Evolutionary conservation across 31 red algal species (phyloP), one percentile per base, ranked within the genome.

Genomic region (Asparagopsis taxiformis): DNA sequence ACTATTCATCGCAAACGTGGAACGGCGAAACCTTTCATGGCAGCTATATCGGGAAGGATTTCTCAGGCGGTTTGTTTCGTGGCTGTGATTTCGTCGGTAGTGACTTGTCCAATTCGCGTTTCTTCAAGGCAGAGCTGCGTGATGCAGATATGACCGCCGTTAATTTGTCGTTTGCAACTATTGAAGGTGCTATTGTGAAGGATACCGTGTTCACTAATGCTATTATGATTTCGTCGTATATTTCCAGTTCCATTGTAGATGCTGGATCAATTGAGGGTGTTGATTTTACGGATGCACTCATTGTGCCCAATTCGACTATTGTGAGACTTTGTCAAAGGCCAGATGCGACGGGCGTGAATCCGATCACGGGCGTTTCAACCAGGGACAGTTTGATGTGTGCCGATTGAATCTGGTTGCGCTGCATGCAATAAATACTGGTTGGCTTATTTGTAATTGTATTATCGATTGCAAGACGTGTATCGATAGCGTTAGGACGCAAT

Each of bases 371-470:
- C 3, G 80, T 75, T 25, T 52, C 74, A 37, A 96, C 93, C 26
- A 77, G 93, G 41, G 93, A 91, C 17, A 96, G 93, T 67, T 67
- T 96, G 17, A 96, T 96, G 93, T 96, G 93, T 50, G 72, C 79
- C 4, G 84, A 95, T 62, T 82, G 48, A 81, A n/a, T n/a, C n/a
- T n/a, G n/a, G n/a, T n/a, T n/a, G n/a, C n/a, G n/a, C n/a, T n/a
- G n/a, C n/a, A n/a, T n/a, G n/a, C n/a, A n/a, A n/a, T n/a, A n/a
- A n/a, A n/a, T n/a, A n/a, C n/a, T n/a, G n/a, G n/a, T n/a, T n/a
- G n/a, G n/a, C n/a, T n/a, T n/a, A n/a, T n/a, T n/a, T n/a, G n/a
- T n/a, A n/a, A n/a, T n/a, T n/a, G n/a, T n/a, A n/a, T n/a, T n/a
- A n/a, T n/a, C n/a, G n/a, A n/a, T n/a, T n/a, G n/a, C n/a, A n/a